phyloP scores from a whole-genome alignment of 192 early-diverging fungal species.

The Physocladia obscura region DNA sequence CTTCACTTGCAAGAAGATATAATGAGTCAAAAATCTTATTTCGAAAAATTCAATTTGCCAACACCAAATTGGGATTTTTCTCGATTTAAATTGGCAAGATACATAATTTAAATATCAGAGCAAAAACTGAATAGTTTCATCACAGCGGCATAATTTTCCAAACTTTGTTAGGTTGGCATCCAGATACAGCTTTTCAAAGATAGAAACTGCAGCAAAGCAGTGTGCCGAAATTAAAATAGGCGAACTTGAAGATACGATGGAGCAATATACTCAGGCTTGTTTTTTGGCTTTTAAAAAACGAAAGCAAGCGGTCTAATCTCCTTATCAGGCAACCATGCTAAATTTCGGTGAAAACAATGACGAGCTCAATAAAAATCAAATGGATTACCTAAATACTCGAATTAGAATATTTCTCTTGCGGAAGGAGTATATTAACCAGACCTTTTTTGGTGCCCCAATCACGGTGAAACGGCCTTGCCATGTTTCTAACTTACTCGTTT shows the following conservation, averaged over 20 bases:
- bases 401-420: slow-evolving; percentile 42
- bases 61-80: background rate
- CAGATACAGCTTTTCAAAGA: slow-evolving; percentile 31
- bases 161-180: slow-evolving; percentile 27
- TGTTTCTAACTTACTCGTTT: too few species aligned
- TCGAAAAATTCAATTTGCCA: slow-evolving; percentile 10
- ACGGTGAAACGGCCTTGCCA: slow-evolving; percentile 1
- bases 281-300: background rate
- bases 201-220: slow-evolving; percentile 40
- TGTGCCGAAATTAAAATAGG: slow-evolving; percentile 43
- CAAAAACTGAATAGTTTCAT: too few species aligned
- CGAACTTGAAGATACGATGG: slow-evolving; percentile 53
- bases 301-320: background rate
- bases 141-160: background rate
- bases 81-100: too few species aligned
- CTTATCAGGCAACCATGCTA: slow-evolving; percentile 10
- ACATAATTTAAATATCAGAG: too few species aligned
- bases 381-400: slow-evolving; percentile 41
- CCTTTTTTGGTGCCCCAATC: slow-evolving; percentile 23
- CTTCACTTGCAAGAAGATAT: slow-evolving; percentile 11
- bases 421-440: slow-evolving; percentile 35
- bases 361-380: slow-evolving; percentile 46
- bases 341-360: slow-evolving; percentile 52
- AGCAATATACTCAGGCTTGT: slow-evolving; percentile 38
- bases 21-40: slow-evolving; percentile 24